These are phyloP conservation scores for Coprinopsis sp. DNA, from an alignment of 768 basidiomycete species.

Conservation along the genomic window DNA sequence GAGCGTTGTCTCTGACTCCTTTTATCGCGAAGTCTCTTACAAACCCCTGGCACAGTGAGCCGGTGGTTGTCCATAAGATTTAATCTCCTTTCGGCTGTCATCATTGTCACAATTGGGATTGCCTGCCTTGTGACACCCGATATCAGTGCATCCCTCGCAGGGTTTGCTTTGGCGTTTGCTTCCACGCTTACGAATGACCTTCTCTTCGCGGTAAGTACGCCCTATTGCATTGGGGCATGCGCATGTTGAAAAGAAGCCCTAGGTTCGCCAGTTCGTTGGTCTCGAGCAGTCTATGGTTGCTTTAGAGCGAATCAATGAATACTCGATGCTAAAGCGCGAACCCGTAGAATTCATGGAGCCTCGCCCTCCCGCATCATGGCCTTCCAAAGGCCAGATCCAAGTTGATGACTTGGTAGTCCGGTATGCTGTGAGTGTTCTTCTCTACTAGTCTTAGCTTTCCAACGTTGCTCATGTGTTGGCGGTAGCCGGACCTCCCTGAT, in stretches of 20 bases:
- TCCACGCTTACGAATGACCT: conserved; percentile 70
- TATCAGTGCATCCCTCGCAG: conserved; percentile 78
- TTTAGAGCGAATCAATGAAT: conserved; percentile 88
- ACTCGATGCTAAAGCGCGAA: conserved; percentile 73
- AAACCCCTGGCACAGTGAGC: conserved; percentile 50
- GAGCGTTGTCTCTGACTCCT: conserved; percentile 11
- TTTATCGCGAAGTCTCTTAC: background rate
- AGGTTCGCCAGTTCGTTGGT: conserved; percentile 78
- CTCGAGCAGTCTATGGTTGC: conserved; percentile 93
- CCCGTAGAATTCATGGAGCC: conserved; percentile 83
- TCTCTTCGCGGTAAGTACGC: conserved; percentile 49
- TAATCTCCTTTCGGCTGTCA: conserved; percentile 68
- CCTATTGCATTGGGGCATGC: background rate
- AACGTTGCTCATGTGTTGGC: background rate
- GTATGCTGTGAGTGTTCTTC: conserved; percentile 62
- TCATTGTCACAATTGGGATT: conserved; percentile 66
- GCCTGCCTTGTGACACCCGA: conserved; percentile 62
- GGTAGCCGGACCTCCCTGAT: conserved; percentile 77
- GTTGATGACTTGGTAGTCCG: conserved; percentile 74
- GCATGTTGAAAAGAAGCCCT: background rate
- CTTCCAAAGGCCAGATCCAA: conserved; percentile 59
- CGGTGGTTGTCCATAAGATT: conserved; percentile 89
- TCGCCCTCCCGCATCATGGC: conserved; percentile 79
- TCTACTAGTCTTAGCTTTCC: background rate
- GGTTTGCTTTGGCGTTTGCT: conserved; percentile 84